Base-by-base conservation (phyloP, 2,329 filamentous ascomycete genomes). In the Penicillium sp. region DNA sequence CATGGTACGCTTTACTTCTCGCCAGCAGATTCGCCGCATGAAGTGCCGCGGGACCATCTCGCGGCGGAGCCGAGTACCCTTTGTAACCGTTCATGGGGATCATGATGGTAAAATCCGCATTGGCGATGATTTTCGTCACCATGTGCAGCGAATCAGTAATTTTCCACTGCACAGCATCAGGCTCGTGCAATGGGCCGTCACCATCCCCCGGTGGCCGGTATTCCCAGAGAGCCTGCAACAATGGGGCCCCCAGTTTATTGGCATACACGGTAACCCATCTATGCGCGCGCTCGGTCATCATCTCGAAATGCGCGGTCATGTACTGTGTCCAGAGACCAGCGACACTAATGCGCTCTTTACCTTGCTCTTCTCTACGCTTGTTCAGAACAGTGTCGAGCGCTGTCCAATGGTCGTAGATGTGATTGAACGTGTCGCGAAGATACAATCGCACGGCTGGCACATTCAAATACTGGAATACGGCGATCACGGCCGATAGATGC, bases 381-480 rank as follows among this genome's bases (percentile, higher is more conserved):
- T 64, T 62, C 12, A 64, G 29, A 12, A 52, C 24, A 2, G 15
- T 32, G 6, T 63, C 58, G 1, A 54, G 43, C 8, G 49, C 45
- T 8, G 13, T 33, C 55, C 58, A 53, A 35, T 59, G 48, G 1
- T 53, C 55, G 6, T 51, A 56, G 19, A 64, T 60, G 12, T 53
- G 17, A 33, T 64, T 64, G 31, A 56, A 64, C 4, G 59, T 60
- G 15, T 56, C 53, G 7, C 59, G 57, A 17, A 64, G 50, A 37
- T 56, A 40, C 1, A 34, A 19, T 6, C 35, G 38, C 10, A 57
- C 50, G 2, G 9, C 8, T 3, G 50, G 47, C 6, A 44, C 34
- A 31, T 62, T 63, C 21, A 64, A 43, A 29, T 64, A 64, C 34
- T 62, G 53, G 19, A 64, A 64, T 1, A 50, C 55, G 1, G 54